Base-by-base conservation (phyloP, 345 rosid genomes). In the Kandelia obovata region DNA sequence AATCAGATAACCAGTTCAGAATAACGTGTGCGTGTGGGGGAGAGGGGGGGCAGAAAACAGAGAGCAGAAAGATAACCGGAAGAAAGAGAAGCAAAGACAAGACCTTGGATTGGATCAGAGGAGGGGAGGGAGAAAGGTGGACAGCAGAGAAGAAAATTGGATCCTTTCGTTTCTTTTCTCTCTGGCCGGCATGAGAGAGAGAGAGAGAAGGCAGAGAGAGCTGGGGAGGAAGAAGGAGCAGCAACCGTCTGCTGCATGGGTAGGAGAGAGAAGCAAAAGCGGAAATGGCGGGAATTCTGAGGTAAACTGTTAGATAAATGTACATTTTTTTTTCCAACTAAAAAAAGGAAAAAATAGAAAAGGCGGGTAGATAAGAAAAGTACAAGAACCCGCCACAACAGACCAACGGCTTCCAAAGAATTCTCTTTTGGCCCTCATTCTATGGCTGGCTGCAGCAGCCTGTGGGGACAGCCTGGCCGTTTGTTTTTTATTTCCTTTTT, bases 241-340 rank as follows among this genome's bases (percentile, higher is more conserved):
- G 17, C 49, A 43, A 43, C 58, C 58, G 31, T 43, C 46, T 0
- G 8, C 57, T 11, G 27, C 53, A 0, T 9, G 35, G 61, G 51
- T 52, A 2, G 65, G 58, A 55, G 10, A 35, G 26, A 19, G 39
- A 51, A 70, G 69, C 80, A 9, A 39, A 9, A 39, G 49, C 49
- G 83, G 70, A 77, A 53, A 67, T 67, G 75, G 75, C 61, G 82
- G 78, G 75, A 67, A 74, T 61, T 66, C 58, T 21, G 5, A 16
- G 31, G 59, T 66, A 35, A 30, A 19, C 23, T 34, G 10, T 7
- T 34, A 21, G 21, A 21, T 21, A 21, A 21, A 21, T 21, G 21
- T 21, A 21, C 21, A 21, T 7, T 34, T 34, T 34, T 7, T 7
- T 5, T 4, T 31, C 9, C 37, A 34, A 34, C 35, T 21, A 21